Percentiles rank a stretch among this genome's conserved stretches.
These are phyloP conservation scores for Nicotiana noctiflora DNA, from an alignment of 257 asterid species.

Conservation along the genomic window DNA sequence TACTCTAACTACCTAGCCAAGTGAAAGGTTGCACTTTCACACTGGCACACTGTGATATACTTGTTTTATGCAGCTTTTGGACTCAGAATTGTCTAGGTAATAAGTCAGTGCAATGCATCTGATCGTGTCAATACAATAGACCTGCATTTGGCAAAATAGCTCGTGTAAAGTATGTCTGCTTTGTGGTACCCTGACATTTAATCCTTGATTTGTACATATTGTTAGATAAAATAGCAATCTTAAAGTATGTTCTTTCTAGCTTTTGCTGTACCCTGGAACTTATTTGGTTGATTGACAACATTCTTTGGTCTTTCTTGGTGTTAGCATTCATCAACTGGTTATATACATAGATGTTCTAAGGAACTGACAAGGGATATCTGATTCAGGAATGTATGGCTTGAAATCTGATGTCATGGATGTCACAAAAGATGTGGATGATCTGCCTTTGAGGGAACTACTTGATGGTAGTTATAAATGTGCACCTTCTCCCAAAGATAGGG, in stretches of 20 bases:
- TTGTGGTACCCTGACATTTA: not conserved
- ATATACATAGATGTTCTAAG: not conserved
- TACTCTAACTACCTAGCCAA: not conserved
- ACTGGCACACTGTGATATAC: not conserved
- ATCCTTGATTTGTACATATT: not conserved
- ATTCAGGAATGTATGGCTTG: constrained; percentile 67
- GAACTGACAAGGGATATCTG: constrained; percentile 8
- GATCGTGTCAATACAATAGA: not conserved
- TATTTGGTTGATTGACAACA: not conserved
- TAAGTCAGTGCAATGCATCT: not conserved
- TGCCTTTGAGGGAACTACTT: constrained; percentile 64
- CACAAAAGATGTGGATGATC: constrained; percentile 59
- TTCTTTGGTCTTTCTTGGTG: not conserved
- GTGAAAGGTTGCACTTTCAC: not conserved
- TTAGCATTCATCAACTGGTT: not conserved
- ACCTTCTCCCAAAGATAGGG: constrained; percentile 45
- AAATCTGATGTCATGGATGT: constrained; percentile 65
- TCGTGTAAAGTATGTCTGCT: not conserved
- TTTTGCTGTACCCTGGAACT: not conserved
- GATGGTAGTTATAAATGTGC: constrained; percentile 54
- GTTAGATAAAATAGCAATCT: not conserved
- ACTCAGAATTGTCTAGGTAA: not conserved
- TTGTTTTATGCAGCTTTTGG: constrained; percentile 2
- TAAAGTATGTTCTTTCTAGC: not conserved
- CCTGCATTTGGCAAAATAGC: not conserved